These are phyloP conservation scores for Diaporthe velutina DNA, from an alignment of 2,329 filamentous ascomycete species.

Conservation along the genomic window DNA sequence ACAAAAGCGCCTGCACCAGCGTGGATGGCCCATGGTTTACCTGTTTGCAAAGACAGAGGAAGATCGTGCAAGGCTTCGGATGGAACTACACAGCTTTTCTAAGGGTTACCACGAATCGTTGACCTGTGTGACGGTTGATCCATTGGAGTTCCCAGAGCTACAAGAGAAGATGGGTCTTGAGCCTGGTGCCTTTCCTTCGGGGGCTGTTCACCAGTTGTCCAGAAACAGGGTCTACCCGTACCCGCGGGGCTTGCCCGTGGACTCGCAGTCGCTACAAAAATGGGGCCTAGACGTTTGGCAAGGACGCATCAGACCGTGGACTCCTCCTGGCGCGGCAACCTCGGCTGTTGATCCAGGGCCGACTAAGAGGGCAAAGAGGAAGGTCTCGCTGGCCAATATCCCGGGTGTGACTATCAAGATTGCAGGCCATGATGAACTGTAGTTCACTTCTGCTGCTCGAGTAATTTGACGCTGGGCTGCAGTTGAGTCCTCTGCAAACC, in stretches of 20 bases:
- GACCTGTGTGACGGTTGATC: constrained; percentile 52
- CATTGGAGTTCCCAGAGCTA: constrained; percentile 52
- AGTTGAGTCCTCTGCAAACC: too few relatives aligned
- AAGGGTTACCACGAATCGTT: constrained; percentile 50
- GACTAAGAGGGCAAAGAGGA: constrained; percentile 44
- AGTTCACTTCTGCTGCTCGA: background rate
- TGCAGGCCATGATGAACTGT: constrained; percentile 42
- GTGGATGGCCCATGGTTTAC: constrained; percentile 54
- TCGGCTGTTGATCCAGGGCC: constrained; percentile 43
- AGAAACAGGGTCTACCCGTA: constrained; percentile 52
- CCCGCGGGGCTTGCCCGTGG: constrained; percentile 47
- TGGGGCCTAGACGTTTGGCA: constrained; percentile 56
- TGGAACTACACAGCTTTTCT: constrained; percentile 48
- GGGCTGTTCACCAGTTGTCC: constrained; percentile 53
- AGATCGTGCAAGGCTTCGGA: constrained; percentile 47
- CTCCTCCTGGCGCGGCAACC: constrained; percentile 45
- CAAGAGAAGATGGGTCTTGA: constrained; percentile 49
- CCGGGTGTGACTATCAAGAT: constrained; percentile 43
- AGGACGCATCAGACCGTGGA: constrained; percentile 52
- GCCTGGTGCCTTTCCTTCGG: constrained; percentile 46
- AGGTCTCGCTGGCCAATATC: constrained; percentile 39
- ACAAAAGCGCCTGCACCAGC: constrained; percentile 41
- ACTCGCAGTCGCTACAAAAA: constrained; percentile 48
- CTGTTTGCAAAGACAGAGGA: constrained; percentile 49
- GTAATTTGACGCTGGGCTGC: background rate